Conservation (phyloP, 2,329 filamentous ascomycete genomes). For the Paracoccidioides brasiliensis region DNA sequence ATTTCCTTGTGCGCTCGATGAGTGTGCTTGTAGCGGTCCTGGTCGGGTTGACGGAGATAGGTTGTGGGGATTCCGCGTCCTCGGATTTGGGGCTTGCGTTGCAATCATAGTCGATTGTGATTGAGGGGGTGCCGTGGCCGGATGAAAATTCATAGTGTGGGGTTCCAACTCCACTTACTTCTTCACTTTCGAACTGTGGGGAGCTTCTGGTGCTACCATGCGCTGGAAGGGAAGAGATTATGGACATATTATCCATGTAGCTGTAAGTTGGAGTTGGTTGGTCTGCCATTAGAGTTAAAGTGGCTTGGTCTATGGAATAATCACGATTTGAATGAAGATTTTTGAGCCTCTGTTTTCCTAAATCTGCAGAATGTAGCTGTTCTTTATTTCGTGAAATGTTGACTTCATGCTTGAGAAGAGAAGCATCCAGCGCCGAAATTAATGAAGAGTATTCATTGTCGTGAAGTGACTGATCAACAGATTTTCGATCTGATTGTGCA, state of each 20-base stretch:
- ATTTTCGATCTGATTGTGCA: constrained; percentile 11
- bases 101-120: background rate
- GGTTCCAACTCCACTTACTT: background rate
- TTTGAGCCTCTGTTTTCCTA: background rate
- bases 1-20: constrained; percentile 66
- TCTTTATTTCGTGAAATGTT: background rate
- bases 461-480: constrained; percentile 10
- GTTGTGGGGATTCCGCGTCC: constrained; percentile 6
- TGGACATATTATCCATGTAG: background rate
- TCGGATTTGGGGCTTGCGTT: constrained; percentile 10
- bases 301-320: background rate
- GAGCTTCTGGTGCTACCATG: constrained; percentile 1
- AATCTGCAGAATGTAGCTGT: background rate
- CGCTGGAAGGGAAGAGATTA: background rate
- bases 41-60: constrained; percentile 10
- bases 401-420: constrained; percentile 3
- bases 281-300: background rate
- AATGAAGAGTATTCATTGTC: constrained; percentile 21
- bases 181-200: constrained; percentile 1
- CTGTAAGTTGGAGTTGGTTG: background rate
- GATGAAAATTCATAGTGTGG: background rate
- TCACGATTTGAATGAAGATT: background rate
- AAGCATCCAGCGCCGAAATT: constrained; percentile 21
- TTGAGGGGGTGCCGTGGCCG: background rate
- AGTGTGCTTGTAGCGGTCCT: constrained; percentile 35